Base-by-base conservation (phyloP, 345 rosid species). In the Turnera subulata region DNA sequence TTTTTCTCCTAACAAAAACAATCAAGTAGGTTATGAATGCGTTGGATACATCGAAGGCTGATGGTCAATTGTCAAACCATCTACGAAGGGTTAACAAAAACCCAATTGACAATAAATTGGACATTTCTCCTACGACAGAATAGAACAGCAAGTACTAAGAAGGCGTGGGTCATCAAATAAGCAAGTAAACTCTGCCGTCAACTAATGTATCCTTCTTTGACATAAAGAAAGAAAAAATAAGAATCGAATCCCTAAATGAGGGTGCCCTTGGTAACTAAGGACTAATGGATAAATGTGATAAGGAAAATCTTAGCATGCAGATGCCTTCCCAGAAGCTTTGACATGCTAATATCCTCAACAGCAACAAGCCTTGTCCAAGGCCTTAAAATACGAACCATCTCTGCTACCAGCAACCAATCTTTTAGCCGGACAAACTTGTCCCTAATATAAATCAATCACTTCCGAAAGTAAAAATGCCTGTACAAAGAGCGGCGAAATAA, bases 391-490 rank as follows among this genome's bases (percentile, higher is more conserved):
- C 50, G 44, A 62, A 42, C 49, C 21, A 33, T 58, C 54, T 58
- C 72, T 26, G 51, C 62, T 64, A 67, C 61, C 70, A 52, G 65
- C 71, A 61, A 70, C 59, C 60, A 54, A 67, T 59, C 61, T 56
- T 57, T 45, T 65, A 35, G 62, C 77, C 56, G 70, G 72, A 74
- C 65, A 61, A 64, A 19, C 57, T 46, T 57, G 76, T 51, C 62
- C 66, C 35, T 15, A n/a, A 29, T 50, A 46, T 17, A 58, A 74
- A 71, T 67, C 61, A 52, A 59, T 71, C 68, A 68, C 70, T 58
- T 46, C 23, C 25, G 48, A 32, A 51, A 62, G 70, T 49, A 70
- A 76, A 70, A 76, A 65, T 66, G 72, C 68, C 73, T 73, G 72
- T 70, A 69, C 74, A 67, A 52, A 49, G 56, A 67, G 65, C 38